Percentiles rank a stretch among this genome's conserved stretches.
Conservation (phyloP, 2,329 filamentous ascomycete species). For the Trichoderma atroviride region DNA sequence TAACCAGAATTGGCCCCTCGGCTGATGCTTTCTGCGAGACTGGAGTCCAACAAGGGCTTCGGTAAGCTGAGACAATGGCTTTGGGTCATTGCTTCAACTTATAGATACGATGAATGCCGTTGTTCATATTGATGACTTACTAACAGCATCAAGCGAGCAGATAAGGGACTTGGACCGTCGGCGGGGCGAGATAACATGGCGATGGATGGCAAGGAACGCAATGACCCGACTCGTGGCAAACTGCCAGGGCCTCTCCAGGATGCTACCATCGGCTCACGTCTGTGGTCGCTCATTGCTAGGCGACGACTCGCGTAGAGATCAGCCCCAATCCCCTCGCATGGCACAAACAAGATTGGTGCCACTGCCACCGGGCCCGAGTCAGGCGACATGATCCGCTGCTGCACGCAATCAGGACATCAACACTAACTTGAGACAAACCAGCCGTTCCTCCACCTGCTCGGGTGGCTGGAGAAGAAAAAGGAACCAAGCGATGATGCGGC, state of each 20-base stretch:
- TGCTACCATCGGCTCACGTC: slow-evolving; percentile 8
- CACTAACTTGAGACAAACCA: not conserved
- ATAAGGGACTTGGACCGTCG: not conserved
- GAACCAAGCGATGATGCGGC: not conserved
- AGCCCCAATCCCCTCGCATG: not conserved
- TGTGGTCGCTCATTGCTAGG: not conserved
- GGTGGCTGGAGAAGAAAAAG: not conserved
- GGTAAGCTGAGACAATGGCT: slow-evolving; percentile 1
- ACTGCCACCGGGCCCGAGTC: not conserved
- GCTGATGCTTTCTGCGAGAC: not conserved
- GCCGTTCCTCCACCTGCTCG: not conserved
- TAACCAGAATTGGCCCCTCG: not conserved
- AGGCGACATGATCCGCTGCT: not conserved
- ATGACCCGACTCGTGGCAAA: slow-evolving; percentile 8
- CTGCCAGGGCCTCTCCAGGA: not conserved
- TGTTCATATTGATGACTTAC: not conserved
- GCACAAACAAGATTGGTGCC: not conserved
- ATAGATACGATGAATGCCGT: not conserved
- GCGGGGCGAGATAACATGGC: not conserved
- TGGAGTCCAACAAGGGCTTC: not conserved
- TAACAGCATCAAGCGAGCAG: not conserved
- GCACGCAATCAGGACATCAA: not conserved
- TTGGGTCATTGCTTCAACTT: not conserved
- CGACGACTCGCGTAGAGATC: not conserved
- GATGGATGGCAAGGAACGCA: not conserved